Evolutionary conservation across 768 basidiomycete genomes (phyloP).

Genomic region (Mycena vitilis): DNA sequence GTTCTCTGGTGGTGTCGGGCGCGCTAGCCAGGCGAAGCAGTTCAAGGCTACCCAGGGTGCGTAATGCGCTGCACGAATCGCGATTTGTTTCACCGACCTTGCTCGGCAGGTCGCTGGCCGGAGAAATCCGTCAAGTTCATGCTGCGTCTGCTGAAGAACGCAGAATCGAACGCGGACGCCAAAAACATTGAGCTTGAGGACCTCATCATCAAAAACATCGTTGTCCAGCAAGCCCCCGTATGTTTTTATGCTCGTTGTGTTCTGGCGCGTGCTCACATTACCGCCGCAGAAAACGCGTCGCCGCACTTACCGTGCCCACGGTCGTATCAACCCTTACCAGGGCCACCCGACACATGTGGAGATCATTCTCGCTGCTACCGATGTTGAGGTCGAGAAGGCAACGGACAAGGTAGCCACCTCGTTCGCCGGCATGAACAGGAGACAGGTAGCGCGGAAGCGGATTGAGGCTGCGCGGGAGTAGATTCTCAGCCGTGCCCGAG

Average conservation of each 20-base stretch:
- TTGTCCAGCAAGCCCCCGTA: constrained; percentile 98
- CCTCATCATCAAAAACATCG: constrained; percentile 94
- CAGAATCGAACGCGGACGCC: constrained; percentile 98
- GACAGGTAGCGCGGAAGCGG: constrained; percentile 88
- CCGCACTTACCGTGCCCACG: constrained; percentile 98
- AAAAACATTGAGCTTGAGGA: constrained; percentile 96
- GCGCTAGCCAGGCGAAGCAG: constrained; percentile 94
- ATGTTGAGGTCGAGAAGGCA: constrained; percentile 90
- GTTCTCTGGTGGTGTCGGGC: constrained; percentile 95
- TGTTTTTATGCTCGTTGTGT: constrained; percentile 46
- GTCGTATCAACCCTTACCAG: constrained; percentile 99
- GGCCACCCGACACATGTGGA: constrained; percentile 98
- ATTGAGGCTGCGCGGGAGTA: constrained; percentile 84
- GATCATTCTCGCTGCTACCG: constrained; percentile 85
- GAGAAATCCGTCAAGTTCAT: constrained; percentile 99
- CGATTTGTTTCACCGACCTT: constrained; percentile 10
- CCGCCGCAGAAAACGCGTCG: constrained; percentile 93
- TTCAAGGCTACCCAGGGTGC: constrained; percentile 96
- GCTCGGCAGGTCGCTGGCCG: constrained; percentile 94
- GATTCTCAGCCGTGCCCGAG: constrained; percentile 36
- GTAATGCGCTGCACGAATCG: constrained; percentile 38
- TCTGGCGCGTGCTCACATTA: constrained; percentile 18
- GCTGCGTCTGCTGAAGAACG: constrained; percentile 95
- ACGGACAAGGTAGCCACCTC: constrained; percentile 79
- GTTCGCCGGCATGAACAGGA: constrained; percentile 80